Evolutionary conservation across 2,329 filamentous ascomycete genomes (phyloP).

Genomic region (Juglanconis juglandina): DNA sequence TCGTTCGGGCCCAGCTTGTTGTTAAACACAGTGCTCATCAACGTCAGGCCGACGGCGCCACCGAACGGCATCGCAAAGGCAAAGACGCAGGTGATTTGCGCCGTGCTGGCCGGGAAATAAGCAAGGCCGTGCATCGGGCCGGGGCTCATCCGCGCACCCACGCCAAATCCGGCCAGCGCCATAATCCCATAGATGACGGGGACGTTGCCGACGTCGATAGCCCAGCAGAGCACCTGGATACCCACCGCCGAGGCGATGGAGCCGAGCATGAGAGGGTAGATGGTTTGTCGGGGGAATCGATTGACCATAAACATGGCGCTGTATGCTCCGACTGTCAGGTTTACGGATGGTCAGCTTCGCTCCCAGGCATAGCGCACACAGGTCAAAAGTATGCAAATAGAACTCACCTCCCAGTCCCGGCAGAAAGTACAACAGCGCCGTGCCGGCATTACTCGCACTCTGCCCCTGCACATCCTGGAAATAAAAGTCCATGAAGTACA

Average conservation of each 20-base stretch:
- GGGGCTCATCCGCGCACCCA: slow-evolving; percentile 62
- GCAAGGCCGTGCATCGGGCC: slow-evolving; percentile 60
- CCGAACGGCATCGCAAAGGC: slow-evolving; percentile 60
- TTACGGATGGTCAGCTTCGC: not conserved
- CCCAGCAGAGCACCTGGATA: slow-evolving; percentile 55
- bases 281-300: slow-evolving; percentile 58
- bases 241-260: slow-evolving; percentile 55
- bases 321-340: slow-evolving; percentile 48
- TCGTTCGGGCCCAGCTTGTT: slow-evolving; percentile 40
- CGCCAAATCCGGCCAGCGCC: slow-evolving; percentile 59
- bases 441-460: slow-evolving; percentile 45
- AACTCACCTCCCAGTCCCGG: slow-evolving; percentile 56
- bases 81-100: slow-evolving; percentile 58
- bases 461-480: slow-evolving; percentile 61
- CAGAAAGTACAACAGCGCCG: slow-evolving; percentile 60
- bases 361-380: not conserved
- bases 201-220: slow-evolving; percentile 46
- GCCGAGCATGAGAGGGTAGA: slow-evolving; percentile 55
- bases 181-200: slow-evolving; percentile 63
- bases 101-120: slow-evolving; percentile 55
- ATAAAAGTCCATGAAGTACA: slow-evolving; percentile 68
- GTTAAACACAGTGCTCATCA: slow-evolving; percentile 69
- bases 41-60: slow-evolving; percentile 60
- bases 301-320: slow-evolving; percentile 59
- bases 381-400: not conserved